Conservation (phyloP, 352 stramenopile species). For the Pythium pectinolyticum region DNA sequence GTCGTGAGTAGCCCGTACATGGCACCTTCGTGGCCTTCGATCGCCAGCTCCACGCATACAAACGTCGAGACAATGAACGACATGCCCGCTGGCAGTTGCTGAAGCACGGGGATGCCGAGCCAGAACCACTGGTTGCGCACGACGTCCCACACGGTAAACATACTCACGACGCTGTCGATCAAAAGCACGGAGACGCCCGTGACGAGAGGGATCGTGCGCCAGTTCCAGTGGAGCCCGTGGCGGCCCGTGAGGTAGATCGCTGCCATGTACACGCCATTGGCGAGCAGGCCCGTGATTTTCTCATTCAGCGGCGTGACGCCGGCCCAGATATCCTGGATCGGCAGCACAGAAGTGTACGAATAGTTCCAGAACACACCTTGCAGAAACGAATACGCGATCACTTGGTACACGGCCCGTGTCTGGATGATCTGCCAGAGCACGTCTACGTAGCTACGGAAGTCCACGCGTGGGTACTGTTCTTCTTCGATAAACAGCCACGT, state of each 20-base stretch:
- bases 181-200: conserved; percentile 18
- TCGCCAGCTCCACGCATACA: conserved; percentile 26
- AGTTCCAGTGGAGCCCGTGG: conserved; percentile 28
- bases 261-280: background rate
- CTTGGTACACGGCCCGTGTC: conserved; percentile 28
- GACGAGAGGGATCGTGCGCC: conserved; percentile 19
- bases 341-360: conserved; percentile 16
- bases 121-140: conserved; percentile 30
- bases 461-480: conserved; percentile 11
- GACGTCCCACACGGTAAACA: conserved; percentile 31
- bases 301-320: conserved; percentile 2
- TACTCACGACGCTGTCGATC: conserved; percentile 24
- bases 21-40: conserved; percentile 31
- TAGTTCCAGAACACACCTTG: conserved; percentile 24
- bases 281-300: conserved; percentile 14
- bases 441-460: conserved; percentile 15
- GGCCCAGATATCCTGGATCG: conserved; percentile 24
- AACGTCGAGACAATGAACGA: conserved; percentile 29
- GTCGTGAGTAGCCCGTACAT: conserved; percentile 34
- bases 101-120: conserved; percentile 25
- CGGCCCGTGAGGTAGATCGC: conserved; percentile 11
- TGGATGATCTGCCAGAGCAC: conserved; percentile 24
- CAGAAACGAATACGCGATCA: conserved; percentile 31
- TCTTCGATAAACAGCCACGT: conserved; percentile 27
- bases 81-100: conserved; percentile 25